Percentiles rank a stretch among this genome's conserved stretches.
These are phyloP conservation scores for Monosporascus sp. DNA, from an alignment of 2,329 filamentous ascomycete species.

Conservation along the genomic window DNA sequence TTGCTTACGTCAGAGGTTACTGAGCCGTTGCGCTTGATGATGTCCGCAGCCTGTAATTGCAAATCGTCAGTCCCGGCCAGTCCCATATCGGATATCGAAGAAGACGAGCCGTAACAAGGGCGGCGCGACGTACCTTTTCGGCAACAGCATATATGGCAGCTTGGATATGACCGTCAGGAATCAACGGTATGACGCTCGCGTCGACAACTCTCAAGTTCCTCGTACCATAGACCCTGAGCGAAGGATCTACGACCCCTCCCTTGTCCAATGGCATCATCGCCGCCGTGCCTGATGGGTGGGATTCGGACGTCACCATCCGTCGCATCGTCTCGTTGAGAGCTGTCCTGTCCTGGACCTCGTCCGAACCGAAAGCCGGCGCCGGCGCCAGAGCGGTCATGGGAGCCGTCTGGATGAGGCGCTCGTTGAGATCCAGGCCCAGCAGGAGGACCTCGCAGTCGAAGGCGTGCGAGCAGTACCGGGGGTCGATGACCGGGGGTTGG, in stretches of 20 bases:
- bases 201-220: conserved; percentile 40
- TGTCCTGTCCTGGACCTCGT: conserved; percentile 18
- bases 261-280: conserved; percentile 38
- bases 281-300: conserved; percentile 37
- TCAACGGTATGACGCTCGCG: conserved; percentile 38
- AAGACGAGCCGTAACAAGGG: background rate
- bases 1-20: background rate
- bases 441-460: conserved; percentile 31
- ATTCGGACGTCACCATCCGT: conserved; percentile 33
- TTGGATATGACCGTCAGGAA: conserved; percentile 33
- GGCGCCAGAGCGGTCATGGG: conserved; percentile 20
- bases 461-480: conserved; percentile 38
- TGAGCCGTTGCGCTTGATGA: conserved; percentile 32
- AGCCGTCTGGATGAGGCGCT: conserved; percentile 20
- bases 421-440: conserved; percentile 20
- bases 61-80: conserved; percentile 4
- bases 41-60: conserved; percentile 35
- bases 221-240: conserved; percentile 38
- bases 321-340: conserved; percentile 16
- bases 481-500: conserved; percentile 35
- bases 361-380: conserved; percentile 12
- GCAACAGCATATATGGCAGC: conserved; percentile 23
- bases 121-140: conserved; percentile 31
- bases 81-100: background rate
- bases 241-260: conserved; percentile 40